Evolutionary conservation across 768 basidiomycete species (phyloP).

Genomic region (Leucosporidium yakuticum): DNA sequence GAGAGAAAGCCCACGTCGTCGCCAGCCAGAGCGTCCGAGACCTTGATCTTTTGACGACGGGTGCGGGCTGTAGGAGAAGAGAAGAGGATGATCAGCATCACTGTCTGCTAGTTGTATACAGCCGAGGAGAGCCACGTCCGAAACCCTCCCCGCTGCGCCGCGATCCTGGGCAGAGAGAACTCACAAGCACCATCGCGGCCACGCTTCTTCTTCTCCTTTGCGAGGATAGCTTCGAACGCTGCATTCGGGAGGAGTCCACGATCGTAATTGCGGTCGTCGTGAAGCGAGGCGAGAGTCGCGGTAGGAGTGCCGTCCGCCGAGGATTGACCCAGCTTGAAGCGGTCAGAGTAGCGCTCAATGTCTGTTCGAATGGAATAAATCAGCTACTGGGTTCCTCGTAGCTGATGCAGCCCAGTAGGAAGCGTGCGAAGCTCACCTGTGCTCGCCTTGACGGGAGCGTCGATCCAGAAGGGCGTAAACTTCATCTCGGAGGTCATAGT

Average conservation of each 20-base stretch:
- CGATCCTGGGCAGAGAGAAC: too few species aligned
- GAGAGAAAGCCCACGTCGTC: conserved; percentile 20
- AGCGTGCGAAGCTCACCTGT: conserved; percentile 16
- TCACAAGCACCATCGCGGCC: not conserved
- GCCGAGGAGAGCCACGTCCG: too few species aligned
- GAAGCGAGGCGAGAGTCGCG: conserved; percentile 3
- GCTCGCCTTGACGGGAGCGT: conserved; percentile 19
- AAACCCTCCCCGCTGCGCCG: too few species aligned
- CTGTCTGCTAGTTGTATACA: too few species aligned
- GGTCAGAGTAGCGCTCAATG: conserved; percentile 33
- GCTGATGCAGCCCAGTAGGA: not conserved
- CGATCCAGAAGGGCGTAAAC: conserved; percentile 29
- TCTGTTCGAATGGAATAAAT: conserved; percentile 2
- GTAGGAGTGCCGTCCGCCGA: conserved; percentile 6
- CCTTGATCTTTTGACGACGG: not conserved
- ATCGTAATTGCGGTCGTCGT: conserved; percentile 12
- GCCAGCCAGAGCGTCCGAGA: conserved; percentile 14
- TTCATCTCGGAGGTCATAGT: conserved; percentile 18
- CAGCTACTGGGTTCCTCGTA: not conserved
- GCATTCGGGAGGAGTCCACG: conserved; percentile 21
- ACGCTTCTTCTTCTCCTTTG: conserved; percentile 12
- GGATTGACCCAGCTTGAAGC: conserved; percentile 20
- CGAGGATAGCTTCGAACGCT: conserved; percentile 24
- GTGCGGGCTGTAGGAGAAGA: not conserved
- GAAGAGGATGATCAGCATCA: not conserved